Base-by-base conservation (phyloP, 495 filamentous ascomycete species). In the Pseudotulostoma volvatum region DNA sequence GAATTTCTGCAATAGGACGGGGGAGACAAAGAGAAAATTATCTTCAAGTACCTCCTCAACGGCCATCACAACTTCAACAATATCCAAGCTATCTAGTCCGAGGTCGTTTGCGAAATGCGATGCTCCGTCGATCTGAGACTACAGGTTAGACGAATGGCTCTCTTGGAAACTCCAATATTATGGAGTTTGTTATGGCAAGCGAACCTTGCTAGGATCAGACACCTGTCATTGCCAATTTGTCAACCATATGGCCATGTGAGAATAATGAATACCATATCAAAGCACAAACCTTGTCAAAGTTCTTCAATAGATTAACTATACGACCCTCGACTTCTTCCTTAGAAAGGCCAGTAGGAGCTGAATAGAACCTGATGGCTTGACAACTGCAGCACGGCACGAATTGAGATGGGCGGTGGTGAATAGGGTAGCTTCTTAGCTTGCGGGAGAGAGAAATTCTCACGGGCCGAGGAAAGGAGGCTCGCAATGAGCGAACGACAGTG, bases 31-130 rank as follows among this genome's bases (percentile, higher is more conserved):
- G n/a, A n/a, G n/a, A n/a, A n/a, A n/a, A n/a, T n/a, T n/a, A n/a
- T n/a, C n/a, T n/a, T n/a, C 42, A 42, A 74, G 47, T 68, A 93
- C 88, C 81, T 97, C 90, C 73, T 97, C 90, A 64, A 97, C 95
- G 44, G 90, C 90, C 90, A 97, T 97, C 44, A 97, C 92, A 47
- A 97, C 87, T 71, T 97, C 90, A 38, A 97, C 90, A 36, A 87
- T 94, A 57, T 97, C 90, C 58, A 97, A 70, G 67, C 82, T 92
- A 68, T 97, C 90, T 48, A 97, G 63, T 41, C 85, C 92, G 34
- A 97, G 75, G 64, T 97, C 90, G 54, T 94, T 95, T 39, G 84
- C 65, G 61, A 97, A 97, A 73, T 95, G 84, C 19, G 90, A 79
- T 31, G 62, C 67, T 33, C 69, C 66, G 47, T 71, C 83, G 49